Percentiles rank a stretch among this genome's conserved stretches.
These are phyloP conservation scores for Geranium incanum DNA, from an alignment of 441 rosid genomes.

Conservation along the genomic window DNA sequence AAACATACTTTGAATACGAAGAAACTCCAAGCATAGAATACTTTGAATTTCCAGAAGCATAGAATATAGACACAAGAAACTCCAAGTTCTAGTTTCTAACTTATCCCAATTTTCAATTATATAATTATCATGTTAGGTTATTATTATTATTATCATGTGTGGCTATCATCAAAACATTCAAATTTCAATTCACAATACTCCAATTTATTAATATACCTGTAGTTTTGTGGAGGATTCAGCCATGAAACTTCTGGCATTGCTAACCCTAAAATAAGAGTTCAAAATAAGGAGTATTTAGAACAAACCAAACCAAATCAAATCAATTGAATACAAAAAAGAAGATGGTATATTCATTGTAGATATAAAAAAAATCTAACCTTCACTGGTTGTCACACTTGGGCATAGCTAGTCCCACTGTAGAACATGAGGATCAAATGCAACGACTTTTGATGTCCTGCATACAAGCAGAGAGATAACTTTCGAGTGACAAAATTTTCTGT, in stretches of 20 bases:
- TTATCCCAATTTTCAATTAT: too few species aligned
- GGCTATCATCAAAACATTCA: neutral
- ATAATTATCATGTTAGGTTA: neutral
- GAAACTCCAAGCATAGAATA: too few species aligned
- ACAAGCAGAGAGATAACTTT: neutral
- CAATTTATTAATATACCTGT: neutral
- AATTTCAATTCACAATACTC: neutral
- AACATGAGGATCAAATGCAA: neutral
- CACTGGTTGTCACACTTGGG: neutral
- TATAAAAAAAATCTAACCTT: neutral
- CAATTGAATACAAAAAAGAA: neutral
- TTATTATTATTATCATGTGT: neutral
- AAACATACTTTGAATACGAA: too few species aligned
- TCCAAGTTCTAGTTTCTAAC: neutral
- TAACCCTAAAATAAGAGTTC: neutral
- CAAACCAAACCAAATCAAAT: neutral
- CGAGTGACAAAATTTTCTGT: neutral
- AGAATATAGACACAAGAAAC: neutral
- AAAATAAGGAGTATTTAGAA: neutral
- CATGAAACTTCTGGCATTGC: neutral
- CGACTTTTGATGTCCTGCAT: neutral
- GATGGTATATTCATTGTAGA: neutral
- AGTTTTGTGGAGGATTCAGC: neutral
- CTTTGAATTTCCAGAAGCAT: too few species aligned
- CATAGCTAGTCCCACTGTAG: neutral